Conservation (phyloP, 1,139 yeast species). For the Hyphopichia burtonii region DNA sequence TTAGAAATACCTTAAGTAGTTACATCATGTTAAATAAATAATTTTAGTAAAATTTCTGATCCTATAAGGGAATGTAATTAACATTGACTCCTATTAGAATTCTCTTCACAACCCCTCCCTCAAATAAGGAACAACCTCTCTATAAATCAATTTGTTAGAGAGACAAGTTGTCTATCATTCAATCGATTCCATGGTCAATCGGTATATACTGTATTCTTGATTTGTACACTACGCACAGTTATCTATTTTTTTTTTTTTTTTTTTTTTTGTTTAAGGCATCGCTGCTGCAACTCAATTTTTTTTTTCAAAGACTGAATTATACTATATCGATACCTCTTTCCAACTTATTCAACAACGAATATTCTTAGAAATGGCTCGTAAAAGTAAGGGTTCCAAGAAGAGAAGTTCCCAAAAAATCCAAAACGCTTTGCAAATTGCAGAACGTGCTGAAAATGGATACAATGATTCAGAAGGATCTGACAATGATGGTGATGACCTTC, state of each 20-base stretch:
- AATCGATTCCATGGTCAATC: no score
- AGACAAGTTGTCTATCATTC: no score
- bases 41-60: not conserved
- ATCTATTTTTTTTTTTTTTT: not conserved
- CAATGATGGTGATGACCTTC: conserved; percentile 18
- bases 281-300: conserved; percentile 1
- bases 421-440: conserved; percentile 50
- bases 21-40: not conserved
- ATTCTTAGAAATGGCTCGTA: conserved; percentile 17
- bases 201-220: no score
- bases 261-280: conserved; percentile 2
- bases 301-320: no score
- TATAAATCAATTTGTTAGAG: no score
- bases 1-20: not conserved
- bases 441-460: conserved; percentile 32
- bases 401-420: conserved; percentile 37
- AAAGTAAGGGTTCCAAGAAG: conserved; percentile 23
- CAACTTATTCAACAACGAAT: not conserved
- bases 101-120: no score
- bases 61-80: no score
- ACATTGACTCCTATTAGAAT: no score
- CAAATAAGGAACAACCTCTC: no score
- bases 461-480: conserved; percentile 16
- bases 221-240: no score
- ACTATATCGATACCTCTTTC: no score